Conservation (phyloP, 192 early-diverging fungal genomes). For the Paraglomus occultum region DNA sequence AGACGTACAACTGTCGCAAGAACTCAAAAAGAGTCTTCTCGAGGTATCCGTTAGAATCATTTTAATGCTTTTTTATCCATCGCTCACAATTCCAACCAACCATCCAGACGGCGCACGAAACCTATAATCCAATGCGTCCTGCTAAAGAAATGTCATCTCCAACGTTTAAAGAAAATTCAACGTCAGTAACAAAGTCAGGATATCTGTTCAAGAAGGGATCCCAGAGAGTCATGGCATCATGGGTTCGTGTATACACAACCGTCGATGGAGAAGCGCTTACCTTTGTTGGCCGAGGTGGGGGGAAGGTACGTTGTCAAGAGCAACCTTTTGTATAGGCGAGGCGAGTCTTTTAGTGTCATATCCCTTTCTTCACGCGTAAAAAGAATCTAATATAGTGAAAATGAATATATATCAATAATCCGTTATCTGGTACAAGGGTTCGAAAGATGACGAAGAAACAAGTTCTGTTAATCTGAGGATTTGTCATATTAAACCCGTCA, state of each 20-base stretch:
- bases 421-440: conserved; percentile 28
- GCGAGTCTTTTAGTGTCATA: neutral
- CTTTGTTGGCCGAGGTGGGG: conserved; percentile 40
- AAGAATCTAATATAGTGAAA: neutral
- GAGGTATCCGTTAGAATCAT: conserved; percentile 4
- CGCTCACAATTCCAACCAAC: neutral
- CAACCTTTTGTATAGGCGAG: neutral
- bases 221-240: conserved; percentile 71
- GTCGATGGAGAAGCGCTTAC: conserved; percentile 60
- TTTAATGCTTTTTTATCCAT: neutral
- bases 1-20: conserved; percentile 19
- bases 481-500: conserved; percentile 67
- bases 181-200: conserved; percentile 59
- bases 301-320: conserved; percentile 21
- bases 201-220: conserved; percentile 79
- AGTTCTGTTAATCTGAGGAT: conserved; percentile 67
- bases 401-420: neutral
- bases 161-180: conserved; percentile 40
- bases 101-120: conserved; percentile 24
- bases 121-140: conserved; percentile 11
- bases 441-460: conserved; percentile 57
- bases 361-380: too few relatives aligned
- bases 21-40: conserved; percentile 9
- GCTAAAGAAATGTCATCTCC: conserved; percentile 32
- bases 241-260: conserved; percentile 77